These are phyloP conservation scores for Phytophthora capsici DNA, from an alignment of 352 stramenopile genomes.

Conservation along the genomic window DNA sequence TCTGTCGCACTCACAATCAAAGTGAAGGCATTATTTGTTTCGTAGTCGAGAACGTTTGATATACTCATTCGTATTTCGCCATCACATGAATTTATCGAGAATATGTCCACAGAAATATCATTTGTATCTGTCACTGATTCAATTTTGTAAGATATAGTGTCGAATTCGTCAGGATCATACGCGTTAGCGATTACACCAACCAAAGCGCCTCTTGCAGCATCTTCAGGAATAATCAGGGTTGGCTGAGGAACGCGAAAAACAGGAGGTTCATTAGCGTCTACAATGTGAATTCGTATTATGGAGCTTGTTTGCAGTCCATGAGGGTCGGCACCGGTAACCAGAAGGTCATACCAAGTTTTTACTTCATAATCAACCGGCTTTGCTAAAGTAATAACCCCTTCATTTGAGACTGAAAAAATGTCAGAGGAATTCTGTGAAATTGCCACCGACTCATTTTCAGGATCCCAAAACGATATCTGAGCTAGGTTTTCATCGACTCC, in stretches of 20 bases:
- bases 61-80: constrained; percentile 52
- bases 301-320: constrained; percentile 11
- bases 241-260: constrained; percentile 35
- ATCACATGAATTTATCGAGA: constrained; percentile 63
- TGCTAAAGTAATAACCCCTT: constrained; percentile 20
- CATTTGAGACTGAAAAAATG: constrained; percentile 37
- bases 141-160: constrained; percentile 52
- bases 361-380: constrained; percentile 29
- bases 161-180: constrained; percentile 58
- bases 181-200: constrained; percentile 41
- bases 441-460: constrained; percentile 60
- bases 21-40: constrained; percentile 35
- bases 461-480: constrained; percentile 53
- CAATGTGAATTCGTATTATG: constrained; percentile 42
- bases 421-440: constrained; percentile 34
- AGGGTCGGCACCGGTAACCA: constrained; percentile 18
- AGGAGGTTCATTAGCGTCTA: constrained; percentile 61
- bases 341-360: constrained; percentile 30
- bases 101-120: constrained; percentile 49
- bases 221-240: constrained; percentile 45
- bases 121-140: constrained; percentile 26
- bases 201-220: constrained; percentile 37
- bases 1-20: constrained; percentile 54
- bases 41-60: constrained; percentile 44
- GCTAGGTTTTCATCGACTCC: constrained; percentile 15